A percentile compares a stretch with the other conserved stretches of the same genome.
Evolutionary conservation across 495 filamentous ascomycete species (phyloP).

Genomic region (Penicillium ochrochloron): DNA sequence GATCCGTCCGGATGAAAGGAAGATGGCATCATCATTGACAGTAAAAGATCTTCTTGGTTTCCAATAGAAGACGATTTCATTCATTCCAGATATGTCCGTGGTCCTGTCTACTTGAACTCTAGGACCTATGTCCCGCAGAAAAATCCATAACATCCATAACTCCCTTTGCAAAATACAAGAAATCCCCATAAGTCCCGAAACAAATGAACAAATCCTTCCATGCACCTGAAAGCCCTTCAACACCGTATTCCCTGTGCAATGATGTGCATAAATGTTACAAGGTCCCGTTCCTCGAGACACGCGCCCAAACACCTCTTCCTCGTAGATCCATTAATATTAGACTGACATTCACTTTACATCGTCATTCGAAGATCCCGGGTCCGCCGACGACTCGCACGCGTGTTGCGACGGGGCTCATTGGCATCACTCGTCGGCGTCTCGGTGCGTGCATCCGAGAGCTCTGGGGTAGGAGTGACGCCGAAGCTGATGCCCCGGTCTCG

Average conservation of each 20-base stretch:
- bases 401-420: constrained; percentile 39
- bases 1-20: background rate
- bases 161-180: background rate
- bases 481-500: constrained; percentile 49
- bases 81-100: constrained; percentile 22
- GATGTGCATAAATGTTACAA: constrained; percentile 19
- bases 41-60: background rate
- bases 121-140: background rate
- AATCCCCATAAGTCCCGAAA: background rate
- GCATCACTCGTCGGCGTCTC: constrained; percentile 46
- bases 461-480: constrained; percentile 44
- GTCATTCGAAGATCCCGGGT: constrained; percentile 45
- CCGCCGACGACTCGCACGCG: constrained; percentile 42
- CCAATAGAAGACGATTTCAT: background rate
- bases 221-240: constrained; percentile 16
- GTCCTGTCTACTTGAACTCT: background rate
- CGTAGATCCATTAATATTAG: constrained; percentile 8
- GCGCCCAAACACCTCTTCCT: constrained; percentile 6
- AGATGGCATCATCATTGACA: background rate
- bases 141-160: background rate
- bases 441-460: constrained; percentile 44
- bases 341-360: constrained; percentile 39
- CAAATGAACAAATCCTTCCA: constrained; percentile 14
- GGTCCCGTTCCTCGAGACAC: background rate
- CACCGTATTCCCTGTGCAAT: constrained; percentile 17